Base-by-base conservation (phyloP, 176 grass and related monocot genomes). In the Carex pumila region DNA sequence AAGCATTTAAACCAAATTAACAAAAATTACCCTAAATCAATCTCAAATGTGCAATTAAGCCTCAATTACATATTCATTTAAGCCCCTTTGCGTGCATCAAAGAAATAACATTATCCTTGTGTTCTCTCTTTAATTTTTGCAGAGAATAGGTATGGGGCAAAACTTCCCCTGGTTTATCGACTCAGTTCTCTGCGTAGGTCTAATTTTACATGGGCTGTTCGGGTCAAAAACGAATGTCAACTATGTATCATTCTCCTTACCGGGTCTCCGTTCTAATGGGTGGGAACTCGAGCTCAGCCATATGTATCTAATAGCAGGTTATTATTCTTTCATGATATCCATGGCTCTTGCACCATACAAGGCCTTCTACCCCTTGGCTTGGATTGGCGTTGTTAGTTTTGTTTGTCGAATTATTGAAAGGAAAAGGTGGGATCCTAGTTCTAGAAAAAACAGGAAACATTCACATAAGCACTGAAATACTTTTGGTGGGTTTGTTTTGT, bases 121-220 rank as follows among this genome's bases (percentile, higher is more conserved):
- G 36, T 87, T 84, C 22, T 62, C 9, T 49, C 21, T 61, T 58
- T 65, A 34, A 81, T 62, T 53, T 81, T 36, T 85, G 7, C 89
- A 99, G 96, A 95, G 93, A 92, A 90, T 99, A 31, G 85, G 93
- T 8, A 91, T 86, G 91, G 93, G 92, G 18, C 93, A 95, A 76
- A 95, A 80, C 81, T 90, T 92, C 68, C 95, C 95, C 17, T 93
- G 91, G 93, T 90, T 99, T 9, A 39, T 95, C 3, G 96, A 95
- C 80, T 95, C 91, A 8, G 66, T 78, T 58, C 32, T 99, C 45
- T 99, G 93, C 73, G 77, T 90, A 14, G 96, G 96, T 25, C 86
- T 95, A 76, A 95, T 99, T 72, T 89, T 99, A 17, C 93, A 95
- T 62, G 91, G 91, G 54, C 79, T 95, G 69, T 91, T 89, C 2